Evolutionary conservation across 2,329 filamentous ascomycete genomes (phyloP).

Genomic region (Talaromyces sp.): DNA sequence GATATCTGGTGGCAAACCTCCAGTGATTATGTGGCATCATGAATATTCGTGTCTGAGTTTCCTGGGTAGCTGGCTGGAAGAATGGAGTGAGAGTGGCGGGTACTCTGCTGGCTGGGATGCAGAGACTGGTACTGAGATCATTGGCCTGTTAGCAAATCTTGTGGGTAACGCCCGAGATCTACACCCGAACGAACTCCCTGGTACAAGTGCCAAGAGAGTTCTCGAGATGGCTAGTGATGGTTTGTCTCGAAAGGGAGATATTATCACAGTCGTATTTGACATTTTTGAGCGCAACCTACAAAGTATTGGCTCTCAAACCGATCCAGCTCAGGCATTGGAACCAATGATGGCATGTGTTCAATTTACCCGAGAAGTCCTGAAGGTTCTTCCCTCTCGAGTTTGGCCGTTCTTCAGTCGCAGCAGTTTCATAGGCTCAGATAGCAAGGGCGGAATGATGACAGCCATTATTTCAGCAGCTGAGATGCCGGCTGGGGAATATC

Average conservation of each 20-base stretch:
- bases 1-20: constrained; percentile 74
- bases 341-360: constrained; percentile 76
- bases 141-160: constrained; percentile 73
- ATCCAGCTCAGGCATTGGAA: constrained; percentile 64
- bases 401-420: constrained; percentile 89
- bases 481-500: constrained; percentile 72
- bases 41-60: constrained; percentile 79
- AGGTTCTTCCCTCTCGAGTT: constrained; percentile 75
- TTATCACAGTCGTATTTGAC: constrained; percentile 79
- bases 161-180: constrained; percentile 52
- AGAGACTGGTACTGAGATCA: constrained; percentile 71
- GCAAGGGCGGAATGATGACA: constrained; percentile 74
- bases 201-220: constrained; percentile 45
- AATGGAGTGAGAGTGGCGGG: constrained; percentile 51
- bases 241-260: constrained; percentile 59
- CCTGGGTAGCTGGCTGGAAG: constrained; percentile 68
- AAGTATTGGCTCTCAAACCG: constrained; percentile 58
- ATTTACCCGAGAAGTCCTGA: constrained; percentile 74
- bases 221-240: constrained; percentile 55
- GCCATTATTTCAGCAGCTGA: constrained; percentile 82
- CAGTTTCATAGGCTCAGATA: constrained; percentile 74
- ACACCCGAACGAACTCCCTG: constrained; percentile 35
- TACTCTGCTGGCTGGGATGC: constrained; percentile 57
- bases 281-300: constrained; percentile 73
- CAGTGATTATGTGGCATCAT: constrained; percentile 74